phyloP scores from a whole-genome alignment of 768 basidiomycete genomes.

The Paxillus rubicundulus region DNA sequence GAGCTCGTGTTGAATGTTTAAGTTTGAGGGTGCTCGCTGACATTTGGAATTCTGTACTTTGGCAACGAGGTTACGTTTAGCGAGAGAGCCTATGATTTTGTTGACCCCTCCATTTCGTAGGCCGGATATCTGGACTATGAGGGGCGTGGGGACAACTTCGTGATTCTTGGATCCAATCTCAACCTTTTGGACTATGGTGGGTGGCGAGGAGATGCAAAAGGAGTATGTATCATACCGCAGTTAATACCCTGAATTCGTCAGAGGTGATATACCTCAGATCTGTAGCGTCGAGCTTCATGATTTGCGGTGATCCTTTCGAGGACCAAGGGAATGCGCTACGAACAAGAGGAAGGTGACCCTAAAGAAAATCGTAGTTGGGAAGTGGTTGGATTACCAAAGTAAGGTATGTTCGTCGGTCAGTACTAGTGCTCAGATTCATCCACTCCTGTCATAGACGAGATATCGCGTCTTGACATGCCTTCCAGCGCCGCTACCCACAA shows the following conservation, averaged over 20 bases:
- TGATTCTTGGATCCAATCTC: constrained; percentile 99
- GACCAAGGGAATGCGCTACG: background rate
- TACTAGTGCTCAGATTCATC: too few relatives aligned
- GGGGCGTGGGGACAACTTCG: constrained; percentile 84
- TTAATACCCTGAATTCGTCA: constrained; percentile 94
- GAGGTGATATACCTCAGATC: constrained; percentile 90
- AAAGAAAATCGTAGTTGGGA: background rate
- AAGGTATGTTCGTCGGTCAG: background rate
- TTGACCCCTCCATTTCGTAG: constrained; percentile 90
- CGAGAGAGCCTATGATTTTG: constrained; percentile 85
- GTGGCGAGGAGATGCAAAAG: constrained; percentile 1
- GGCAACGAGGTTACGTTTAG: constrained; percentile 88
- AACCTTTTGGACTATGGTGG: constrained; percentile 49
- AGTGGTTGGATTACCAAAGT: constrained; percentile 2
- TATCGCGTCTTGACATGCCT: constrained; percentile 12
- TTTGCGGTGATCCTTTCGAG: background rate
- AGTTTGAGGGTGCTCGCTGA: constrained; percentile 31
- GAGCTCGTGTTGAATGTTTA: background rate
- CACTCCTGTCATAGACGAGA: too few relatives aligned
- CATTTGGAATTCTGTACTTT: constrained; percentile 92
- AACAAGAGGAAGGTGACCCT: background rate
- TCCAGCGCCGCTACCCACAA: constrained; percentile 17
- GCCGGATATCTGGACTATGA: constrained; percentile 93
- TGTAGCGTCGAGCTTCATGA: constrained; percentile 91
- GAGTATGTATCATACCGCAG: constrained; percentile 56